phyloP scores from a whole-genome alignment of 148 eudicot species.

The Salicornia ramosissima region DNA sequence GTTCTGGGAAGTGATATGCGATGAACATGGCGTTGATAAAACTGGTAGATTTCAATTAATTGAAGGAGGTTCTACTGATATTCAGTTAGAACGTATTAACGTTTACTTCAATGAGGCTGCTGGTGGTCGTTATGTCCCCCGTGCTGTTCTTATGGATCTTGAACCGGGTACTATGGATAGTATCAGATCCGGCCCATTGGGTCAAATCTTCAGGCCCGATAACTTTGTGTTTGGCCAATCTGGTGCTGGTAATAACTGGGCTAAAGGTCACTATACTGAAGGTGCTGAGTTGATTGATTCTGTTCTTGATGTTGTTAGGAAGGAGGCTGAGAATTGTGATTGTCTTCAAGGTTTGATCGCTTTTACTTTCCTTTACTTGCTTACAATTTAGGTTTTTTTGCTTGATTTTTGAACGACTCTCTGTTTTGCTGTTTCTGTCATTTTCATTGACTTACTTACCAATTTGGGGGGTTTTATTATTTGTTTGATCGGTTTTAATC shows the following conservation, averaged over 20 bases:
- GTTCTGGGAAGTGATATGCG: slow-evolving; percentile 81
- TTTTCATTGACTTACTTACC: no score
- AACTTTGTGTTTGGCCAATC: slow-evolving; percentile 73
- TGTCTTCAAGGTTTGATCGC: slow-evolving; percentile 59
- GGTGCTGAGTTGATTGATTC: slow-evolving; percentile 79
- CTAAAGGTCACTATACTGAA: slow-evolving; percentile 76
- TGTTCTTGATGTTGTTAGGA: slow-evolving; percentile 82
- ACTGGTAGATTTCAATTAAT: slow-evolving; percentile 33
- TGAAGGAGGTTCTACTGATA: slow-evolving; percentile 24
- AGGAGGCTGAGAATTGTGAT: slow-evolving; percentile 84
- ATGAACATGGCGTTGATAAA: slow-evolving; percentile 56
- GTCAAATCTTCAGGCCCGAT: slow-evolving; percentile 68
- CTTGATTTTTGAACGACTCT: no score
- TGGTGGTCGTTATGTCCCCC: slow-evolving; percentile 57
- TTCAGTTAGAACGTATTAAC: slow-evolving; percentile 61
- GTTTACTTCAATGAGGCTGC: slow-evolving; percentile 70
- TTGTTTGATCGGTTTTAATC: no score
- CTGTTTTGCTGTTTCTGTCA: no score
- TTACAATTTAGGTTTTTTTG: no score
- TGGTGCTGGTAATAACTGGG: slow-evolving; percentile 85
- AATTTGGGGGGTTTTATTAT: no score
- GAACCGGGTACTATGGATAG: slow-evolving; percentile 90
- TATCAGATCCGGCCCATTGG: slow-evolving; percentile 60
- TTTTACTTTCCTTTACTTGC: neutral
- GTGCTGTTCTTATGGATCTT: slow-evolving; percentile 79